Evolutionary conservation across 2,329 filamentous ascomycete species (phyloP), one percentile per base, ranked within the genome.

Genomic region (Ophiostoma perfectum): DNA sequence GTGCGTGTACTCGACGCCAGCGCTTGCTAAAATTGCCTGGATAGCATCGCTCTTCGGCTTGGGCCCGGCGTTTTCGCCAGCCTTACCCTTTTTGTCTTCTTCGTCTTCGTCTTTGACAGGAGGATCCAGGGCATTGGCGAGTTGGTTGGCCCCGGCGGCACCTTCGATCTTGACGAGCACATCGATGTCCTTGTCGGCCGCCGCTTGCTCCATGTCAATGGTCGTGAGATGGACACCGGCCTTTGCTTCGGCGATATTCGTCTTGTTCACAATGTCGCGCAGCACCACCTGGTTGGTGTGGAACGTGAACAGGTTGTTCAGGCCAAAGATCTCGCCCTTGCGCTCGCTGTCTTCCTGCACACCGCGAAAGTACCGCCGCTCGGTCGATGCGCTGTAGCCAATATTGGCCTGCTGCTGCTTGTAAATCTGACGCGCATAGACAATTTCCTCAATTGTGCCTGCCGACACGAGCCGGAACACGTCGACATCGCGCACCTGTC

Each of bases 361-460:
- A 55, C 95, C 95, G 73, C 90, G 93, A 81, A 99, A 99, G 77
- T 99, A 99, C 1, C 95, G 88, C 3, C 95, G 88, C 78, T 99
- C 95, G 5, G 89, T 90, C 0, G 92, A 96, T 0, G 95, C 95
- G 45, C 89, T 96, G 78, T 99, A 98, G 0, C 92, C 95, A 69
- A 99, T 98, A 75, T 97, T 98, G 39, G 95, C 94, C 79, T 98
- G 95, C 75, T 99, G 95, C 76, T 99, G 95, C 78, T 99, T 99
- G 83, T 99, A 99, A 52, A 99, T 95, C 75, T 99, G 95, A 6
- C 95, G 86, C 0, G 94, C 95, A 74, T 99, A 99, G 7, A 98
- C 92, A 67, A 97, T 95, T 77, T 99, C 95, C 76, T 99, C 95
- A 16, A 99, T 92, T 0, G 95, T 98, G 0, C 95, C 95, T 1